phyloP scores from a whole-genome alignment of 148 eudicot genomes.

The Vaccinium myrtillus region DNA sequence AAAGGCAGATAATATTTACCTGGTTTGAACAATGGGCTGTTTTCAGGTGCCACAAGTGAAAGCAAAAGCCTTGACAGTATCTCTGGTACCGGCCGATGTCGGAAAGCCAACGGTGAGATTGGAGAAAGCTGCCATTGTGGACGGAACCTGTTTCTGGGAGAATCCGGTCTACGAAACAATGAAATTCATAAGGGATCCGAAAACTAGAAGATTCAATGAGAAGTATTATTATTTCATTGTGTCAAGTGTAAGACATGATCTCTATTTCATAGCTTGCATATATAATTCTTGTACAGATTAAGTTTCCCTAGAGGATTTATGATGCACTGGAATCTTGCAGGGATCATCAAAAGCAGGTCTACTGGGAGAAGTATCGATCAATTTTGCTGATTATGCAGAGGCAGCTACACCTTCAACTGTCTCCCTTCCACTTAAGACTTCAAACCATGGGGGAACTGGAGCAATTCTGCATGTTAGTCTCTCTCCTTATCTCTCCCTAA shows the following conservation, averaged over 20 bases:
- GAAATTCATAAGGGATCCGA: slow-evolving; percentile 62
- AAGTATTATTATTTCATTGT: slow-evolving; percentile 70
- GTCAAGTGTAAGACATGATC: slow-evolving; percentile 53
- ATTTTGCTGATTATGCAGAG: slow-evolving; percentile 74
- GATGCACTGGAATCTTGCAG: slow-evolving; percentile 36
- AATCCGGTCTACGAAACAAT: slow-evolving; percentile 83
- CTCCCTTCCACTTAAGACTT: slow-evolving; percentile 60
- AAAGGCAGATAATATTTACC: slow-evolving; percentile 11
- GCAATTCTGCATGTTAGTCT: neutral
- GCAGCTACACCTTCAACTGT: slow-evolving; percentile 52
- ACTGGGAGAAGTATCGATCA: slow-evolving; percentile 68
- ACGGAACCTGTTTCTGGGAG: slow-evolving; percentile 87
- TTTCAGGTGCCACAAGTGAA: slow-evolving; percentile 68
- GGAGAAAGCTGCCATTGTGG: slow-evolving; percentile 60
- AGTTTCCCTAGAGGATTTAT: neutral
- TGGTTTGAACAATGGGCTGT: slow-evolving; percentile 9
- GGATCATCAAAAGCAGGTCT: slow-evolving; percentile 81
- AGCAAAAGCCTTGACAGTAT: slow-evolving; percentile 59
- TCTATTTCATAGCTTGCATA: neutral
- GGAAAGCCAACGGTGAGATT: slow-evolving; percentile 86
- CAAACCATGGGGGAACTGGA: slow-evolving; percentile 36
- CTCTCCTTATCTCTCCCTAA: neutral
- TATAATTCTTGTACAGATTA: neutral
- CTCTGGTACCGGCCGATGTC: slow-evolving; percentile 71
- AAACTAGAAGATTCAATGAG: slow-evolving; percentile 67